Evolutionary conservation across 106 monocot genomes (phyloP).

Genomic region (Agapanthus africanus): DNA sequence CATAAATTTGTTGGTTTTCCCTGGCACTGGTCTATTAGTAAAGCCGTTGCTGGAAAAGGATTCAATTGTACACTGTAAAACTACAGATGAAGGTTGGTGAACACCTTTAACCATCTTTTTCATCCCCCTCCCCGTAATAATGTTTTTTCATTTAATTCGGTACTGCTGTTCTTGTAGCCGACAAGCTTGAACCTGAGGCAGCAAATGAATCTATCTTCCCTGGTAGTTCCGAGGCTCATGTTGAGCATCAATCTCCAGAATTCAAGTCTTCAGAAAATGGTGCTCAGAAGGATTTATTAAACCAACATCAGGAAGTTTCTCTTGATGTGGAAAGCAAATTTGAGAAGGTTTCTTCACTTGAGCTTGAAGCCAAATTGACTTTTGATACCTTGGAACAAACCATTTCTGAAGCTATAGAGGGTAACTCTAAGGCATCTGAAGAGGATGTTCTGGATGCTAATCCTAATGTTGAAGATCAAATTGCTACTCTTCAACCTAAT

Average conservation of each 20-base stretch:
- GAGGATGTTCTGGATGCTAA: not conserved
- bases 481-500: not conserved
- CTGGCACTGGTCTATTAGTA: constrained; percentile 62
- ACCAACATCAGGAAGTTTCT: not conserved
- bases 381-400: not conserved
- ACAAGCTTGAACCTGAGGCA: not conserved
- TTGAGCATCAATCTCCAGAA: not conserved
- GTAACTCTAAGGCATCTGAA: not conserved
- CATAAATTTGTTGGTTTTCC: constrained; percentile 80
- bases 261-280: not conserved
- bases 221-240: not conserved
- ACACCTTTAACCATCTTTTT: not conserved
- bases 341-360: not conserved
- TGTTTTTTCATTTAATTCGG: no score
- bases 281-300: not conserved
- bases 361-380: not conserved
- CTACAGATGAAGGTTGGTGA: constrained; percentile 19
- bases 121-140: not conserved
- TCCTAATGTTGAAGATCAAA: not conserved
- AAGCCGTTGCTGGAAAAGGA: constrained; percentile 36
- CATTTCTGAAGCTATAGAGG: not conserved
- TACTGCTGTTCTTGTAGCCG: not conserved
- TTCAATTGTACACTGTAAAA: constrained; percentile 13
- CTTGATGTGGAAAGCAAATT: not conserved
- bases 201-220: constrained; percentile 2